These are phyloP conservation scores for Mucor sp. DNA, from an alignment of 371 early-diverging fungal genomes.

Conservation along the genomic window DNA sequence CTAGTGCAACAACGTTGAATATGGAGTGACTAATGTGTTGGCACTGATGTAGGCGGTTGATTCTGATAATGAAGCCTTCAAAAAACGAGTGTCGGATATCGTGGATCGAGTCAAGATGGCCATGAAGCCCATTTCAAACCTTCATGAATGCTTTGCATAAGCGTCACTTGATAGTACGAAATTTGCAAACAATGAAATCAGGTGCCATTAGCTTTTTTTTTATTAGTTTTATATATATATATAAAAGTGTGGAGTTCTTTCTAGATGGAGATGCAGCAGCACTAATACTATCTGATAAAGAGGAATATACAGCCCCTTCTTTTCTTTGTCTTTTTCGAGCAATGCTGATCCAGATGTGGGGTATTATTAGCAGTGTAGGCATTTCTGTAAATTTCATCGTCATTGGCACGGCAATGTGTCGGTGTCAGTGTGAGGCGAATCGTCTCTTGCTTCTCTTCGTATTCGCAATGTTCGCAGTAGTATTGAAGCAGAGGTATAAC, in stretches of 20 bases:
- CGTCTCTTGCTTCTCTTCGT: not conserved
- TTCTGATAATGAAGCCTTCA: conserved; percentile 34
- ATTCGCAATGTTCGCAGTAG: not conserved
- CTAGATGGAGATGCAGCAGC: too few species aligned
- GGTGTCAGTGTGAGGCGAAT: conserved; percentile 1
- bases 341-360: not conserved
- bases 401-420: not conserved
- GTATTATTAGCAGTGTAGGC: not conserved
- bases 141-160: conserved; percentile 2
- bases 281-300: not conserved
- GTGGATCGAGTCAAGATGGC: conserved; percentile 36
- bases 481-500: not conserved
- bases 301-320: conserved; percentile 1
- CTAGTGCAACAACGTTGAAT: not conserved
- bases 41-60: conserved; percentile 25
- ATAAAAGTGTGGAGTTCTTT: not conserved
- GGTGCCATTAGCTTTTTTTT: not conserved
- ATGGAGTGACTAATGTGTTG: not conserved
- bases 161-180: not conserved
- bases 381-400: conserved; percentile 7
- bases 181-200: not conserved
- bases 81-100: conserved; percentile 33
- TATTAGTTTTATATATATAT: not conserved
- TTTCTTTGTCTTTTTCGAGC: not conserved
- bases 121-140: conserved; percentile 32